Evolutionary conservation across 495 filamentous ascomycete species (phyloP).

Genomic region (Podospora tetraspora): DNA sequence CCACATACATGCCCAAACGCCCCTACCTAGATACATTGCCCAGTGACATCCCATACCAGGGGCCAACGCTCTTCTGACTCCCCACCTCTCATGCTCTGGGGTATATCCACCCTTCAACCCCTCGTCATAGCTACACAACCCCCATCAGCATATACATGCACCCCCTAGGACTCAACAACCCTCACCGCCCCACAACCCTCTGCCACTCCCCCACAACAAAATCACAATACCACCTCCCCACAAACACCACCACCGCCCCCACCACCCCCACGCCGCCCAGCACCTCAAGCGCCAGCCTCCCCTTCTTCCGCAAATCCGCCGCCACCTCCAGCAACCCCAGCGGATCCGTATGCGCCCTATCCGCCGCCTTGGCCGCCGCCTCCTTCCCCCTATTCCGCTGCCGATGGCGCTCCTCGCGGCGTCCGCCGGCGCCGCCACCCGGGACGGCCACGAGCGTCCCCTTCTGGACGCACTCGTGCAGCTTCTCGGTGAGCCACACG

Average conservation of each 20-base stretch:
- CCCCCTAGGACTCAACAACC: not conserved
- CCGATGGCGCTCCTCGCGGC: not conserved
- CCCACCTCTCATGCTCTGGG: not conserved
- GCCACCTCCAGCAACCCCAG: slow-evolving; percentile 67
- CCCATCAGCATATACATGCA: not conserved
- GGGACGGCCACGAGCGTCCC: slow-evolving; percentile 54
- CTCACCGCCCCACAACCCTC: slow-evolving; percentile 11
- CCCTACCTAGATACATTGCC: not conserved
- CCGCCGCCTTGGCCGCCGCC: slow-evolving; percentile 5
- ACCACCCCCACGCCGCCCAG: slow-evolving; percentile 70
- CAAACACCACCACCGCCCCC: slow-evolving; percentile 67
- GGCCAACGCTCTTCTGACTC: not conserved
- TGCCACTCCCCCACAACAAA: slow-evolving; percentile 30
- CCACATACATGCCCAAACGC: not conserved
- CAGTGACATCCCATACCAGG: not conserved
- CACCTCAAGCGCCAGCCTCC: slow-evolving; percentile 69
- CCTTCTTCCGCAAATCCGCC: slow-evolving; percentile 59
- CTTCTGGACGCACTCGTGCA: slow-evolving; percentile 70
- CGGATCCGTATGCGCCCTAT: slow-evolving; percentile 53
- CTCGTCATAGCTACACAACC: not conserved
- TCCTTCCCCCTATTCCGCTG: not conserved
- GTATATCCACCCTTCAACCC: not conserved
- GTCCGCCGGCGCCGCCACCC: slow-evolving; percentile 8
- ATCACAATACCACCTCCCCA: slow-evolving; percentile 32
- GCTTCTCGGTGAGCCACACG: slow-evolving; percentile 69